These are phyloP conservation scores for Penicillium sp. DNA, from an alignment of 2,329 filamentous ascomycete genomes.

Conservation along the genomic window DNA sequence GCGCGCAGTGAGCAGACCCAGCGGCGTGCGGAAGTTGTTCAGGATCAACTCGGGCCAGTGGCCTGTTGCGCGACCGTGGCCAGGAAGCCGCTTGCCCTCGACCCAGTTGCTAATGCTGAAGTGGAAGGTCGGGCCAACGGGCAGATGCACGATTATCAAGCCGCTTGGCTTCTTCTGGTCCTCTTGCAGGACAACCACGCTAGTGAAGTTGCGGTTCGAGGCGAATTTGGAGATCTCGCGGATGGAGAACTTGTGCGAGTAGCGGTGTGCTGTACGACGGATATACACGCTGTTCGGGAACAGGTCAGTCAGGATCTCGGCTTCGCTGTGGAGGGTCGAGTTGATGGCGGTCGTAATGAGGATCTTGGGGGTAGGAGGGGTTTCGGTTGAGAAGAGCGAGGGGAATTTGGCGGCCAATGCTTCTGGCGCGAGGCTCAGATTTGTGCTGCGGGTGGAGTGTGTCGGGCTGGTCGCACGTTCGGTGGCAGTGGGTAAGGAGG, in stretches of 20 bases:
- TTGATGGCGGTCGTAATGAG: conserved; percentile 90
- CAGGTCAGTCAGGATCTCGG: conserved; percentile 72
- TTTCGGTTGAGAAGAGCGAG: conserved; percentile 55
- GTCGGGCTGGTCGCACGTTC: conserved; percentile 58
- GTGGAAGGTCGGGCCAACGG: conserved; percentile 85
- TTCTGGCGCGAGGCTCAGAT: conserved; percentile 62
- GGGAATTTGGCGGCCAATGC: conserved; percentile 64
- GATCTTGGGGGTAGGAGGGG: conserved; percentile 72
- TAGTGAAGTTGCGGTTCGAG: conserved; percentile 76
- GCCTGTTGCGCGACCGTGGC: conserved; percentile 85
- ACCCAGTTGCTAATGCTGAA: conserved; percentile 91
- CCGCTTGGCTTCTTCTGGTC: conserved; percentile 83
- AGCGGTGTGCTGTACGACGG: conserved; percentile 77
- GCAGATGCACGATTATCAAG: conserved; percentile 80
- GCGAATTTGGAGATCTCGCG: conserved; percentile 89
- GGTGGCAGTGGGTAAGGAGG: conserved; percentile 39
- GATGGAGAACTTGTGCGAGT: conserved; percentile 87
- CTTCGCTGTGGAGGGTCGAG: conserved; percentile 82
- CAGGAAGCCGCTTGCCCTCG: conserved; percentile 81
- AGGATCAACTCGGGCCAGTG: conserved; percentile 88
- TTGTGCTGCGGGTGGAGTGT: conserved; percentile 59
- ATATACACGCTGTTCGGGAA: conserved; percentile 85
- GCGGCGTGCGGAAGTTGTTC: conserved; percentile 92
- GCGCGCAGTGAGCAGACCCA: conserved; percentile 84
- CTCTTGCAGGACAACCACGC: conserved; percentile 82